Evolutionary conservation across 495 filamentous ascomycete species (phyloP).

Genomic region (Aspergillus panamensis): DNA sequence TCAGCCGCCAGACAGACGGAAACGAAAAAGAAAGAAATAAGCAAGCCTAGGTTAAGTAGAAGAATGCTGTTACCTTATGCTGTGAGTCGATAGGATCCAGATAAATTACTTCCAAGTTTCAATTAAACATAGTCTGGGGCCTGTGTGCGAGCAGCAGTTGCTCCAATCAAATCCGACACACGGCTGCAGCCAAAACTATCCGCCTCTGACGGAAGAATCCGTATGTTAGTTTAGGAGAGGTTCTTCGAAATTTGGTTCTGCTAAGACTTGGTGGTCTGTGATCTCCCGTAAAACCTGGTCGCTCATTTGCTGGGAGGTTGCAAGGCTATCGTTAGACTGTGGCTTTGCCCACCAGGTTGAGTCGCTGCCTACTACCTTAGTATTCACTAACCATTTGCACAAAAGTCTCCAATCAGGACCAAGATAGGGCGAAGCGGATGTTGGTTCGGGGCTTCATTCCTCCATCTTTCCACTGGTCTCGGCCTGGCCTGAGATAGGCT

Average conservation of each 20-base stretch:
- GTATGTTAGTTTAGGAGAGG: neutral
- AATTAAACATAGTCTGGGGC: neutral
- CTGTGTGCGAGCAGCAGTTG: neutral
- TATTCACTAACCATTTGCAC: neutral
- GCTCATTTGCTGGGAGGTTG: constrained; percentile 6
- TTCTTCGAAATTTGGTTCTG: neutral
- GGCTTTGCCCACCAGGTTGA: constrained; percentile 10
- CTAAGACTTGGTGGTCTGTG: neutral
- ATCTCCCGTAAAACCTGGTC: neutral
- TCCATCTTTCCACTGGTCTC: neutral
- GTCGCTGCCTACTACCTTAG: constrained; percentile 2
- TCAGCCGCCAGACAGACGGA: neutral
- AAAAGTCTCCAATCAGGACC: constrained; percentile 5
- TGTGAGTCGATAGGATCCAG: neutral
- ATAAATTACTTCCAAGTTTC: too few relatives aligned
- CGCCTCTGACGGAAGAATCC: neutral
- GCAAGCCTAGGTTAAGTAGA: neutral
- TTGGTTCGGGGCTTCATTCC: neutral
- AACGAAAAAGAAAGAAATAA: neutral
- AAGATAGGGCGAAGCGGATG: neutral
- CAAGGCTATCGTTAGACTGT: constrained; percentile 13
- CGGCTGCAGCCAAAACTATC: neutral
- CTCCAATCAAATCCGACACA: neutral
- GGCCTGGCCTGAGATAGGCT: neutral
- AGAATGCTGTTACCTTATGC: neutral